These are phyloP conservation scores for Hypsizygus ulmarius DNA, from an alignment of 1,284 basidiomycete genomes.

Conservation along the genomic window DNA sequence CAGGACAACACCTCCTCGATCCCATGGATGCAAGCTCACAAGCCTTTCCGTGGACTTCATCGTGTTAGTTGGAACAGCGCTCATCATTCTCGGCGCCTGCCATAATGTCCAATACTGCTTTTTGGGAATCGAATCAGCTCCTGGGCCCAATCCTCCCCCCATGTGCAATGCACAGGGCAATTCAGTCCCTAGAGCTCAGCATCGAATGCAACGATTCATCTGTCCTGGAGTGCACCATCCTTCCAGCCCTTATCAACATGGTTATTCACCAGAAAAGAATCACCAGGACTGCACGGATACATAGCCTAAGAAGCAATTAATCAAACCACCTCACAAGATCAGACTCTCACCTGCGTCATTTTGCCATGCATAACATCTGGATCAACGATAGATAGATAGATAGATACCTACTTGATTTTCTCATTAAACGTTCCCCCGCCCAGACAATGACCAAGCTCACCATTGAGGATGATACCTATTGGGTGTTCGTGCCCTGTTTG, in stretches of 20 bases:
- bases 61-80: constrained; percentile 27
- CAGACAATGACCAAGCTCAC: constrained; percentile 27
- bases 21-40: constrained; percentile 30
- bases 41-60: constrained; percentile 29
- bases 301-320: constrained; percentile 31
- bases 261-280: constrained; percentile 23
- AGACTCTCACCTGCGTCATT: constrained; percentile 22
- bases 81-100: constrained; percentile 29
- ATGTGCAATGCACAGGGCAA: constrained; percentile 22
- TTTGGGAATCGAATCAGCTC: constrained; percentile 26
- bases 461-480: constrained; percentile 31
- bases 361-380: constrained; percentile 31
- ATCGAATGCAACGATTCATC: constrained; percentile 26
- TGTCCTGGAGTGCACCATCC: constrained; percentile 26
- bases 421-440: constrained; percentile 24
- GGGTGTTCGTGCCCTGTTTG: constrained; percentile 32
- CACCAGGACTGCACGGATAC: constrained; percentile 26
- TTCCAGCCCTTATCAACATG: constrained; percentile 26
- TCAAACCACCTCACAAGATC: constrained; percentile 29
- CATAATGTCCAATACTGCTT: constrained; percentile 24
- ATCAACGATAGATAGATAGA: no score
- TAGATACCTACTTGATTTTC: constrained; percentile 25
- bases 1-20: constrained; percentile 21
- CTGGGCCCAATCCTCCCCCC: constrained; percentile 20
- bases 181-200: constrained; percentile 28